Base-by-base conservation (phyloP, 306 rosid species). In the Acacia crassicarpa region DNA sequence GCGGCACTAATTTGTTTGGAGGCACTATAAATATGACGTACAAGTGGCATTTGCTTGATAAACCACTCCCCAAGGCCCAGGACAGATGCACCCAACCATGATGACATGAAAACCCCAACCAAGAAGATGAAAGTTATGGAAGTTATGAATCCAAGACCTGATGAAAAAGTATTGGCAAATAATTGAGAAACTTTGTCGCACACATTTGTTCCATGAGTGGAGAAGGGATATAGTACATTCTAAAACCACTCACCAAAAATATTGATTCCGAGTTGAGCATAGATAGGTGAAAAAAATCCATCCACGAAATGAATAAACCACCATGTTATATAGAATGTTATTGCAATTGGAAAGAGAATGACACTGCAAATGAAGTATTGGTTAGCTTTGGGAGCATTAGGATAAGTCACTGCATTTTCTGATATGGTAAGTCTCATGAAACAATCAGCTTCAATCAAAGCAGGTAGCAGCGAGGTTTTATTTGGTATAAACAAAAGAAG, bases 21-120 rank as follows among this genome's bases (percentile, higher is more conserved):
- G 46, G 98, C 98, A 82, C 83, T 94, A 85, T 94, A 94, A 58
- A 94, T 91, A 83, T 94, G 98, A 23, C 97, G 93, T 77, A 94
- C 97, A 84, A 94, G 92, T 43, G 98, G 98, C 98, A 94, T 94
- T 84, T 94, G 88, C 88, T 94, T 94, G 85, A 94, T 94, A 79
- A 94, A 90, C 98, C 98, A 94, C 91, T 94, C 98, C 38, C 98
- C 98, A 81, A 94, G 94, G 68, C 91, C 89, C 81, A 94, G 90
- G 86, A 94, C 97, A 90, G 98, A 94, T 68, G 98, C 90, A 75
- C 98, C 98, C 97, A 94, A 83, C 98, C 98, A 94, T 44, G 98
- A 94, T 75, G 98, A 94, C 98, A 93, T 94, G 92, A 94, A 91
- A 76, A 94, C 92, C 89, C 98, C 98, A 35, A 94, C 91, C 89